Percentiles rank a stretch among this genome's conserved stretches.
These are phyloP conservation scores for Diplodia sapinea DNA, from an alignment of 2,329 filamentous ascomycete species.

Conservation along the genomic window DNA sequence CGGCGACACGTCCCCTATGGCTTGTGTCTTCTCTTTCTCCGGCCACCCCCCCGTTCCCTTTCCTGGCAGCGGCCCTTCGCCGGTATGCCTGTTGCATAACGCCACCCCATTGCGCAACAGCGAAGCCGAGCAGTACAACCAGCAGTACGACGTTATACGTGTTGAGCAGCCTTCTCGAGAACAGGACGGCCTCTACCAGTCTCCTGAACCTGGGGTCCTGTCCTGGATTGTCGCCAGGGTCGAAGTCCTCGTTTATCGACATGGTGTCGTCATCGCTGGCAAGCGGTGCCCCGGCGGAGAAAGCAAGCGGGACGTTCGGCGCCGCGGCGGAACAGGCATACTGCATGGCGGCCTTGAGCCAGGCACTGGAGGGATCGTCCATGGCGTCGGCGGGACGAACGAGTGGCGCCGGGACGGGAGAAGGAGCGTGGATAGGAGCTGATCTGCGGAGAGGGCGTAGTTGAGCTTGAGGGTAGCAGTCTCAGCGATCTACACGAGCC, in stretches of 20 bases:
- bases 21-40: neutral
- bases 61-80: conserved; percentile 11
- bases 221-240: conserved; percentile 37
- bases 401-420: neutral
- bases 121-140: conserved; percentile 46
- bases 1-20: neutral
- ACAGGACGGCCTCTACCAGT: conserved; percentile 48
- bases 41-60: neutral
- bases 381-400: conserved; percentile 2
- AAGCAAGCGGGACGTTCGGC: neutral
- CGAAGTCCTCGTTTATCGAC: conserved; percentile 24
- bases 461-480: conserved; percentile 10
- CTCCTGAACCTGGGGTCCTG: conserved; percentile 46
- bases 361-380: conserved; percentile 18
- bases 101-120: conserved; percentile 46
- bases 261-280: conserved; percentile 21
- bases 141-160: conserved; percentile 51
- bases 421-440: neutral
- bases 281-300: conserved; percentile 1
- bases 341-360: conserved; percentile 15
- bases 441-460: conserved; percentile 1
- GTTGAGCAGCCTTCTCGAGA: conserved; percentile 45
- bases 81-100: conserved; percentile 33
- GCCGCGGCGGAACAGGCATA: neutral
- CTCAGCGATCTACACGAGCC: conserved; percentile 20